These are phyloP conservation scores for Lepidium sativum DNA, from an alignment of 345 rosid genomes.

Conservation along the genomic window DNA sequence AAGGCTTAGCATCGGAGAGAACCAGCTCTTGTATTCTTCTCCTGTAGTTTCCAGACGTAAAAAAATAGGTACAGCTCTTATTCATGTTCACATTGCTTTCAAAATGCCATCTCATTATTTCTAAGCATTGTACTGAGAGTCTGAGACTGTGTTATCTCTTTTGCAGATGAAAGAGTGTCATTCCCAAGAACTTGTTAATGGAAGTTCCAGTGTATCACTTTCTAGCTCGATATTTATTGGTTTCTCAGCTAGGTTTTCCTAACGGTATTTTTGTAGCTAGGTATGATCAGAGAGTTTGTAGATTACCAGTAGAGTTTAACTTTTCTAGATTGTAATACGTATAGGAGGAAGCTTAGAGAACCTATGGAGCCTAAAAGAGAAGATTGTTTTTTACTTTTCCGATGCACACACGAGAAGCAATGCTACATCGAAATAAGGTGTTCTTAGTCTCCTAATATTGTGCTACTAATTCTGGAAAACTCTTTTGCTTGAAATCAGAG, in stretches of 20 bases:
- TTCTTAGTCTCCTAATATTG: background rate
- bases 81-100: background rate
- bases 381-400: constrained; percentile 12
- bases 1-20: background rate
- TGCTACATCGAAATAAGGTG: constrained; percentile 21
- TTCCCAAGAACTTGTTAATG: constrained; percentile 2
- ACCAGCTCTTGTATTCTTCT: background rate
- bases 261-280: constrained; percentile 25
- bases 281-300: constrained; percentile 18
- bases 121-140: background rate
- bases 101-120: background rate
- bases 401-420: constrained; percentile 24
- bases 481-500: constrained; percentile 20
- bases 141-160: background rate
- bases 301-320: constrained; percentile 19
- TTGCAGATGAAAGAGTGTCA: constrained; percentile 7
- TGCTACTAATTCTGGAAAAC: constrained; percentile 20
- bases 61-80: constrained; percentile 1
- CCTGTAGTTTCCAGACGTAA: background rate
- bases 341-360: constrained; percentile 14
- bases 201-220: background rate
- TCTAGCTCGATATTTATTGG: background rate
- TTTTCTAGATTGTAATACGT: constrained; percentile 17
- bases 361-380: background rate
- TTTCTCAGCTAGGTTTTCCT: constrained; percentile 15